Base-by-base conservation (phyloP, 179 eudicot genomes). In the Beta corolliflora region DNA sequence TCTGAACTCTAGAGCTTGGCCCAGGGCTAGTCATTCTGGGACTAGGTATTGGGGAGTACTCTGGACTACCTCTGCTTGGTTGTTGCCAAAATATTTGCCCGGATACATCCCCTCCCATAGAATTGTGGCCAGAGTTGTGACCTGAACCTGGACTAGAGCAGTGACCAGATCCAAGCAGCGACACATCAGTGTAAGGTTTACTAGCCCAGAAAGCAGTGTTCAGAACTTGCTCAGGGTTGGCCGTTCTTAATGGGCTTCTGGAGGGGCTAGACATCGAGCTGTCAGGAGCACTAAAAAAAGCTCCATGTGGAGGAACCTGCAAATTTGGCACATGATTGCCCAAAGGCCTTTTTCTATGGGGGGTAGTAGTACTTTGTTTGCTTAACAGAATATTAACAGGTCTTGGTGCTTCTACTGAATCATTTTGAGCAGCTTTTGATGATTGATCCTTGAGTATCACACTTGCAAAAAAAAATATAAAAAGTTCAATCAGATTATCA, bases 131-230 rank as follows among this genome's bases (percentile, higher is more conserved):
- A 63, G 99, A 95, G 83, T 93, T 95, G 73, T 95, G 97, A 75
- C 98, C 99, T 44, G 99, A 95, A 18, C 97, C 99, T 9, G 99
- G 99, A 86, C 98, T 95, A 50, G 99, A 95, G 91, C 98, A 93
- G 64, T 95, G 98, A 71, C 97, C 95, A 59, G 98, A 95, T 74
- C 99, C 97, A 81, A 92, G 89, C 36, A 92, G 87, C 61, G 91
- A 90, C 71, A 95, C 86, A 81, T 93, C 98, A 68, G 93, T 87
- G 87, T 89, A 88, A 73, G 91, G 88, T 86, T 89, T 95, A 66
- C 88, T 88, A 61, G 91, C 88, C 90, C 92, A 89, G 77, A 90
- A 86, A 69, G 91, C 90, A 75, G 94, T 75, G 73, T 86, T 90
- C 83, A 90, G 77, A 56, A 80, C 84, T 87, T 92, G 97, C 80